Evolutionary conservation across 2,329 filamentous ascomycete genomes (phyloP), one percentile per base, ranked within the genome.

Genomic region (Lachnellula occidentalis): DNA sequence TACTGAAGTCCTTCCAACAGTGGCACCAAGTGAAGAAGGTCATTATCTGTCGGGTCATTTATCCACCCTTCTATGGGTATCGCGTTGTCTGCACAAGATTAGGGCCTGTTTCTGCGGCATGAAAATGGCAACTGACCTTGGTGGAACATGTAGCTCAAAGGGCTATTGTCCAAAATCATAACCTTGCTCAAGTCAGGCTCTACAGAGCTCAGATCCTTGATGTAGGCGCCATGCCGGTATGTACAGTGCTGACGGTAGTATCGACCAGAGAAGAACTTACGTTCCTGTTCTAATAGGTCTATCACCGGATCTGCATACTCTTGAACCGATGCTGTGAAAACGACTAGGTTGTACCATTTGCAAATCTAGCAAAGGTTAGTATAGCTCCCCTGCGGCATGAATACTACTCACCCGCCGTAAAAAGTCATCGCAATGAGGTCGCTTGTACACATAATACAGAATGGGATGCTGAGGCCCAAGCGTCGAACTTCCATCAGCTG

Each of bases 31-130:
- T 97, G 90, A 71, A 97, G 80, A 61, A 99, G 78, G 69, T 96
- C 92, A 70, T 92, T 94, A 73, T 99, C 94, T 24, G 94, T 97
- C 21, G 94, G 94, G 74, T 99, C 94, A 71, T 87, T 96, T 74
- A 99, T 97, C 94, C 94, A 99, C 68, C 94, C 94, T 76, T 97
- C 92, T 69, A 99, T 97, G 3, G 94, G 94, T 67, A 99, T 96
- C 49, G 94, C 94, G 74, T 99, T 99, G 72, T 99, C 94, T 99
- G 67, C 27, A 6, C 12, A 4, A 31, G 52, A n/a, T 36, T 39
- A 47, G 37, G 4, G 46, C 58, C 36, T 51, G 48, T 14, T 17
- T 21, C 7, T 24, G 14, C 54, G 27, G 11, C 41, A 55, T 48
- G 43, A 24, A 12, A n/a, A 34, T 52, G 27, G 53, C 41, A 42